Evolutionary conservation across 805 yeast genomes (phyloP).

Genomic region (Clavispora asparagi): DNA sequence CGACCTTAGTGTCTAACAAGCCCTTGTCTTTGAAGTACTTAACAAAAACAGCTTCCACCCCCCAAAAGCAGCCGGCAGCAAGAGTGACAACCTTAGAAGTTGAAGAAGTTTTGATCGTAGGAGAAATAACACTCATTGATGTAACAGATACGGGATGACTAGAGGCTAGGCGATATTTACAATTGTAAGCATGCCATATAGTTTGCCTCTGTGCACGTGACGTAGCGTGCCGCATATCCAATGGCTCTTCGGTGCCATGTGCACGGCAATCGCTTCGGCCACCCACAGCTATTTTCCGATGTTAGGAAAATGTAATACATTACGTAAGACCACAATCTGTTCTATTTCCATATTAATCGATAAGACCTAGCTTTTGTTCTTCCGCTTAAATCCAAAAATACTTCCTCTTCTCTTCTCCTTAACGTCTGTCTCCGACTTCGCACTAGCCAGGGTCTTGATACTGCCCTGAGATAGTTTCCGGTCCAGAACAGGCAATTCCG

Average conservation of each 20-base stretch:
- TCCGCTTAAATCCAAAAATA: conserved; percentile 34
- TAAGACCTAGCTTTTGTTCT: conserved; percentile 2
- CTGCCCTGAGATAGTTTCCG: conserved; percentile 20
- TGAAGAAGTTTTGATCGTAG: conserved; percentile 29
- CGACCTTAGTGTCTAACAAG: conserved; percentile 74
- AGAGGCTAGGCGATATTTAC: not conserved
- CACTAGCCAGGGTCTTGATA: conserved; percentile 8
- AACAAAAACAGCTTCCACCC: conserved; percentile 77
- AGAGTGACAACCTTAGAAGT: conserved; percentile 35
- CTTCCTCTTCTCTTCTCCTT: conserved; percentile 20
- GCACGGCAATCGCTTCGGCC: no score
- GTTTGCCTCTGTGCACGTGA: not conserved
- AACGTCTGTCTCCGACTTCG: conserved; percentile 4
- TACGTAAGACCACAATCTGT: no score
- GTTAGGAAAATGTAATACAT: not conserved
- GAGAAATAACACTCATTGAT: conserved; percentile 20
- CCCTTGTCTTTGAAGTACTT: conserved; percentile 64
- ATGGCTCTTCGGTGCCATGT: no score
- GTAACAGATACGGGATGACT: not conserved
- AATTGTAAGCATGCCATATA: not conserved
- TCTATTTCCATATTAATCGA: no score
- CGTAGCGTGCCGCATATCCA: not conserved
- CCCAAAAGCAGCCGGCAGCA: conserved; percentile 79
- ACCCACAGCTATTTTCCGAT: no score
- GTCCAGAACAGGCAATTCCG: conserved; percentile 12